A percentile compares a stretch with the other conserved stretches of the same genome.
phyloP scores from a whole-genome alignment of 345 rosid species.

The Geranium brycei region DNA sequence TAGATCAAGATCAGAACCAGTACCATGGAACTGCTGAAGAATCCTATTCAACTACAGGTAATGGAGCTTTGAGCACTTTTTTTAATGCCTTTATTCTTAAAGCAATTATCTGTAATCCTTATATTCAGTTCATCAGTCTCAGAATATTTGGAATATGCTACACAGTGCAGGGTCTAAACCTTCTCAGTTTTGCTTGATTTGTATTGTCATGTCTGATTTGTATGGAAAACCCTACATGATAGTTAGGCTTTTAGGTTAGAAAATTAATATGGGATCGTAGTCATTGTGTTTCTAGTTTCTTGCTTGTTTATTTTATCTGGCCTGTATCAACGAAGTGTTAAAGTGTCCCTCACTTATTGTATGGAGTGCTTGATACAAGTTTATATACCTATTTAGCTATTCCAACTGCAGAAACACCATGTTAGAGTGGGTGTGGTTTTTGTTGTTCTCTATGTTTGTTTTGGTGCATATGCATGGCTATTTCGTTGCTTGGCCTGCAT shows the following conservation, averaged over 20 bases:
- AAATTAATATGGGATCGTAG: background rate
- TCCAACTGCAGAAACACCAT: background rate
- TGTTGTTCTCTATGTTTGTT: background rate
- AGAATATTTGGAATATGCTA: background rate
- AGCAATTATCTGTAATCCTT: background rate
- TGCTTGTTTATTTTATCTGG: background rate
- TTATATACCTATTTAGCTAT: background rate
- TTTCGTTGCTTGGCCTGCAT: background rate
- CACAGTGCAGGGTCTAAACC: background rate
- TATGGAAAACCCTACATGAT: background rate
- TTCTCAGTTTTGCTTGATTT: background rate
- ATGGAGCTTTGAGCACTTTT: background rate
- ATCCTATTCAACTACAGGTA: slow-evolving; percentile 6
- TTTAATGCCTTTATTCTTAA: background rate
- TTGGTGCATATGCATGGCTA: background rate
- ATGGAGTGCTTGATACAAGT: background rate
- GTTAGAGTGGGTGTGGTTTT: background rate
- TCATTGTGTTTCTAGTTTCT: background rate
- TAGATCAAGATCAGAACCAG: slow-evolving; percentile 9
- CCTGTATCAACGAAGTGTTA: background rate
- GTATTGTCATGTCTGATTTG: background rate
- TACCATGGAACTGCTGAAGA: slow-evolving; percentile 4
- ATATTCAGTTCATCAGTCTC: background rate
- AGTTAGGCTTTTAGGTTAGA: background rate
- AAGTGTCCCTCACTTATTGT: background rate